Conservation (phyloP, 768 basidiomycete species). For the Suillus tomentosus region DNA sequence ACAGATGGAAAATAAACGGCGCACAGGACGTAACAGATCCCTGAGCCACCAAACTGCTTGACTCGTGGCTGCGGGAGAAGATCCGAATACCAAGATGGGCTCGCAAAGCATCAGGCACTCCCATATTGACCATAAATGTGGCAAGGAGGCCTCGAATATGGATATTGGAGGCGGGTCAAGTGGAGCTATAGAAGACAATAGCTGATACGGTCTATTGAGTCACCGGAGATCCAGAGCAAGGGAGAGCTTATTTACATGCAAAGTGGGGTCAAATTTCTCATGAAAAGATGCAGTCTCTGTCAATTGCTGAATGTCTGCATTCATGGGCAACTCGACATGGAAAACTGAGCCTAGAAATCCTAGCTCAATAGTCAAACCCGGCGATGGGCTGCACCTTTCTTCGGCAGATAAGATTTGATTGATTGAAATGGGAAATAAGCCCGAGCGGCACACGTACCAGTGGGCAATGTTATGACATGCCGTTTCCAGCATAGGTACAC, state of each 20-base stretch:
- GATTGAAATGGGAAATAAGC: slow-evolving; percentile 6
- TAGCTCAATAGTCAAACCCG: slow-evolving; percentile 70
- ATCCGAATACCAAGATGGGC: slow-evolving; percentile 81
- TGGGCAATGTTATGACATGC: slow-evolving; percentile 84
- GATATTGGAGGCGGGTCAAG: slow-evolving; percentile 57
- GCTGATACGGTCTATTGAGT: slow-evolving; percentile 39
- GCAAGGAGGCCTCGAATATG: slow-evolving; percentile 63
- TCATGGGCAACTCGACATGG: slow-evolving; percentile 69
- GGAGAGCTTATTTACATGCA: slow-evolving; percentile 43
- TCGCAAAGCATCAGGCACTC: slow-evolving; percentile 92
- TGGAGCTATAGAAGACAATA: slow-evolving; percentile 66
- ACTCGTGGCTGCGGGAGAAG: slow-evolving; percentile 79
- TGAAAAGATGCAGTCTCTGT: slow-evolving; percentile 52
- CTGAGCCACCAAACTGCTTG: slow-evolving; percentile 92
- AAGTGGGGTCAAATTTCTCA: slow-evolving; percentile 52
- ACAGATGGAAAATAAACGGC: slow-evolving; percentile 21
- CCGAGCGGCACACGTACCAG: slow-evolving; percentile 57
- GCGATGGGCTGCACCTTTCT: slow-evolving; percentile 74
- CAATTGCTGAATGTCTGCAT: slow-evolving; percentile 72
- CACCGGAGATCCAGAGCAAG: neutral
- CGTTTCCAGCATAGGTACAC: slow-evolving; percentile 78
- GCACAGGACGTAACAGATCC: slow-evolving; percentile 81
- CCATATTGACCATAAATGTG: slow-evolving; percentile 86
- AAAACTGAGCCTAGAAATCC: slow-evolving; percentile 83
- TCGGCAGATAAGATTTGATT: slow-evolving; percentile 37